Percentiles rank a stretch among this genome's conserved stretches.
Conservation (phyloP, 2,329 filamentous ascomycete genomes). For the Laburnicola sp. region DNA sequence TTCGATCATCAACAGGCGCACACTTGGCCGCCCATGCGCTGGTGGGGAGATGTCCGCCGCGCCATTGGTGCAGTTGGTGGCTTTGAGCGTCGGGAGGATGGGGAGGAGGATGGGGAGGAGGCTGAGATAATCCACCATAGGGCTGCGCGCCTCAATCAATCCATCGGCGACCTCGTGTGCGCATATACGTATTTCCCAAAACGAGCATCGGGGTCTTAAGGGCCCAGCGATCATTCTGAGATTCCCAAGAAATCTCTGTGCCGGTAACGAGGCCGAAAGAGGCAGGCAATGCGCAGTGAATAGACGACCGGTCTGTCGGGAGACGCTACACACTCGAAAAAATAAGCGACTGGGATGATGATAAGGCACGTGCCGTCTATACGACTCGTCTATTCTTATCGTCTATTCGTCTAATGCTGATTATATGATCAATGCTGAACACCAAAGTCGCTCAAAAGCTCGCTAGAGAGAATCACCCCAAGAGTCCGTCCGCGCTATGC, state of each 20-base stretch:
- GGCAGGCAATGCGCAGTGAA: too few species aligned
- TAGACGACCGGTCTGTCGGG: too few species aligned
- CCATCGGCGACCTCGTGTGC: neutral
- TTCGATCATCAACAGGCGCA: neutral
- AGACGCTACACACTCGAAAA: too few species aligned
- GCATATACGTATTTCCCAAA: neutral
- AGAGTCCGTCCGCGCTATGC: neutral
- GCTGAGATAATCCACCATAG: neutral
- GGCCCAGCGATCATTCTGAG: neutral
- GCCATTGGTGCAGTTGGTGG: neutral
- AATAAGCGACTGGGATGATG: neutral
- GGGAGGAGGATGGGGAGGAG: neutral
- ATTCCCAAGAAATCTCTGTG: too few species aligned
- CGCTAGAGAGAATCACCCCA: neutral
- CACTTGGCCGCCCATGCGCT: neutral
- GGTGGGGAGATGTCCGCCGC: neutral
- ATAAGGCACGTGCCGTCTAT: slow-evolving; percentile 6
- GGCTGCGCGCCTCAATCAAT: neutral
- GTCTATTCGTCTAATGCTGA: slow-evolving; percentile 1
- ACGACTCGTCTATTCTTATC: slow-evolving; percentile 5
- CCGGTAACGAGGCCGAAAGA: too few species aligned
- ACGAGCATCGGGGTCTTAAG: slow-evolving; percentile 1
- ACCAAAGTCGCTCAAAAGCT: neutral
- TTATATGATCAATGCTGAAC: slow-evolving; percentile 9
- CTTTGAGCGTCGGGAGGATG: neutral